Conservation (phyloP, 2,329 filamentous ascomycete genomes). For the Scopulariopsis brevicaulis region DNA sequence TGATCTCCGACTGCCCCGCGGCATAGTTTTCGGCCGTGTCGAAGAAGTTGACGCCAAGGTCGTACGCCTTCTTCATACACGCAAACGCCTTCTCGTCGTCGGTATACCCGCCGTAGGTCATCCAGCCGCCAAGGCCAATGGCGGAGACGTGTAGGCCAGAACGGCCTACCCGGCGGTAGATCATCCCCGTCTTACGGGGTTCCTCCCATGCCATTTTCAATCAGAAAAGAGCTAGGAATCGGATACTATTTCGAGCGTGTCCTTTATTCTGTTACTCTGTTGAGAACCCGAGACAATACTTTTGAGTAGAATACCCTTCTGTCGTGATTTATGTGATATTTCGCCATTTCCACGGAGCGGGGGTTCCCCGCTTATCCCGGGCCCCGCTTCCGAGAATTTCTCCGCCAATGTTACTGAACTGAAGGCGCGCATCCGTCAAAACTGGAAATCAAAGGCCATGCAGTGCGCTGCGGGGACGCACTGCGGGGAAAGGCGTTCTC, state of each 20-base stretch:
- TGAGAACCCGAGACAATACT: too few species aligned
- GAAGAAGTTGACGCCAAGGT: constrained; percentile 51
- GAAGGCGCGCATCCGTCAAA: constrained; percentile 11
- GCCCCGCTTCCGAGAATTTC: background rate
- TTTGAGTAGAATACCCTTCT: too few species aligned
- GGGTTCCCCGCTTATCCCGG: background rate
- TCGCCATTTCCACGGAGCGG: background rate
- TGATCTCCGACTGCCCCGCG: constrained; percentile 50
- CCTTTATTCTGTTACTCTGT: background rate
- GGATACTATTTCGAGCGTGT: background rate
- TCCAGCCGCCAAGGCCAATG: constrained; percentile 52
- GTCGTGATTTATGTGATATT: too few species aligned
- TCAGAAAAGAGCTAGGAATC: background rate
- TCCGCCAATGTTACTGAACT: constrained; percentile 19
- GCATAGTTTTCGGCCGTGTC: constrained; percentile 50
- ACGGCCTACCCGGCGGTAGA: constrained; percentile 27
- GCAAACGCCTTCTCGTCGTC: constrained; percentile 48
- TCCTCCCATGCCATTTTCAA: constrained; percentile 28
- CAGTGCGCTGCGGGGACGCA: too few species aligned
- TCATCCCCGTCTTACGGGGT: constrained; percentile 30
- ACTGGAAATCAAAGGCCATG: too few species aligned
- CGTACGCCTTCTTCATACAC: constrained; percentile 51
- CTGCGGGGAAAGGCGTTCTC: too few species aligned
- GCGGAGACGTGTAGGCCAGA: constrained; percentile 53
- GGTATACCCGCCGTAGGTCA: constrained; percentile 58